Base-by-base conservation (phyloP, 148 eudicot genomes). In the Hydrangea macrophylla region DNA sequence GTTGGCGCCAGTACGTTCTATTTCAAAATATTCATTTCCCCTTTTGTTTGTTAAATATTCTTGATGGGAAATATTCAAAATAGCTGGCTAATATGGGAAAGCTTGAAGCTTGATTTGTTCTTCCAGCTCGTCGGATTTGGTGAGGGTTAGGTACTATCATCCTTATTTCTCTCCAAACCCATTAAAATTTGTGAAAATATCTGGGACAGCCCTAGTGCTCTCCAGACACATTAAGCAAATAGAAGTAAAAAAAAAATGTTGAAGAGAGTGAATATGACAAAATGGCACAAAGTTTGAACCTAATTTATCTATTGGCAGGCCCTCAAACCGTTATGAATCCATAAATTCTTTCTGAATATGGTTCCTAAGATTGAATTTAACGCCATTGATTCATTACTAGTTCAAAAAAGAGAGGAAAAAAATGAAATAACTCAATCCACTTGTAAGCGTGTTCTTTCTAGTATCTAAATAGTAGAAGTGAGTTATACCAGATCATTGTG, bases 1-100 rank as follows among this genome's bases (percentile, higher is more conserved):
- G 12, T 73, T 74, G 54, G 67, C 83, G 55, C 96, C 96, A 42
- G 98, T 93, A 79, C 56, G 90, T 85, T 59, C 12, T 53, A 6
- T 67, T 66, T 18, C 1, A 20, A 18, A 15, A 48, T 48, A 20
- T 18, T 17, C 23, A 1, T 32, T 20, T 54, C 0, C 17, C 18
- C 17, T 48, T 18, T 48, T 22, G 17, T 18, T 48, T 48, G 53
- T 22, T 22, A n/a, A n/a, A n/a, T n/a, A n/a, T n/a, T n/a, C n/a
- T n/a, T n/a, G n/a, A n/a, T n/a, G n/a, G n/a, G n/a, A n/a, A n/a
- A n/a, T n/a, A n/a, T n/a, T n/a, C n/a, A n/a, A 48, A 48, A 2
- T 48, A n/a, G 12, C 23, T 48, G n/a, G 22, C 6, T 48, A 48
- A 12, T 42, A 42, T 42, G 13, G n/a, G 15, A 15, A 48, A 48